Percentiles rank a stretch among this genome's conserved stretches.
phyloP scores from a whole-genome alignment of 257 asterid species.

The Ajuga chamaepitys region DNA sequence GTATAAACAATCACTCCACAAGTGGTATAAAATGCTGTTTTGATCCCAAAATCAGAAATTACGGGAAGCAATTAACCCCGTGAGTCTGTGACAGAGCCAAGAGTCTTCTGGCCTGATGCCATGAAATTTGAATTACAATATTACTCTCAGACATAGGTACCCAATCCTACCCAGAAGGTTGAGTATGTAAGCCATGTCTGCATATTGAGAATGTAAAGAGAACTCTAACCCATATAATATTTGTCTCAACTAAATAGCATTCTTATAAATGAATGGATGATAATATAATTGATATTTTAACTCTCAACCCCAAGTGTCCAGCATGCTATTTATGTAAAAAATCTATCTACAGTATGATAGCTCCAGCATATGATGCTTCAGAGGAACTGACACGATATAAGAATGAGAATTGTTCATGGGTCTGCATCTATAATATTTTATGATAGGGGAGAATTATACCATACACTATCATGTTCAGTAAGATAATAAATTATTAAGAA shows the following conservation, averaged over 20 bases:
- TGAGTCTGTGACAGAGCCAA: not conserved
- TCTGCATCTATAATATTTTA: not conserved
- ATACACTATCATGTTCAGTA: not conserved
- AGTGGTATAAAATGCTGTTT: not conserved
- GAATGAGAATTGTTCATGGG: not conserved
- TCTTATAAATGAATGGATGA: not conserved
- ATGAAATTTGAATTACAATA: not conserved
- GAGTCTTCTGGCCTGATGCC: not conserved
- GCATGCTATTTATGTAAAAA: slow-evolving; percentile 5
- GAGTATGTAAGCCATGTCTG: not conserved
- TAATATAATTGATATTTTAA: not conserved
- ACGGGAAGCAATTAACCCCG: not conserved
- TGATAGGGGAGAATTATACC: not conserved
- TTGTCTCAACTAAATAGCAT: not conserved
- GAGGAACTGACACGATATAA: not conserved
- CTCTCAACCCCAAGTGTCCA: not conserved
- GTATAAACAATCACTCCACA: not conserved
- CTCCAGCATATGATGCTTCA: slow-evolving; percentile 3
- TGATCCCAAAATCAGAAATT: not conserved
- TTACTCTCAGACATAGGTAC: not conserved
- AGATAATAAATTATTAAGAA: not conserved
- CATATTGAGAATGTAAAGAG: not conserved
- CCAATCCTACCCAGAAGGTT: not conserved
- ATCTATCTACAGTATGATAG: not conserved
- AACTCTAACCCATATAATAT: not conserved